Evolutionary conservation across 2,329 filamentous ascomycete species (phyloP).

Genomic region (Fusarium xyrophilum): DNA sequence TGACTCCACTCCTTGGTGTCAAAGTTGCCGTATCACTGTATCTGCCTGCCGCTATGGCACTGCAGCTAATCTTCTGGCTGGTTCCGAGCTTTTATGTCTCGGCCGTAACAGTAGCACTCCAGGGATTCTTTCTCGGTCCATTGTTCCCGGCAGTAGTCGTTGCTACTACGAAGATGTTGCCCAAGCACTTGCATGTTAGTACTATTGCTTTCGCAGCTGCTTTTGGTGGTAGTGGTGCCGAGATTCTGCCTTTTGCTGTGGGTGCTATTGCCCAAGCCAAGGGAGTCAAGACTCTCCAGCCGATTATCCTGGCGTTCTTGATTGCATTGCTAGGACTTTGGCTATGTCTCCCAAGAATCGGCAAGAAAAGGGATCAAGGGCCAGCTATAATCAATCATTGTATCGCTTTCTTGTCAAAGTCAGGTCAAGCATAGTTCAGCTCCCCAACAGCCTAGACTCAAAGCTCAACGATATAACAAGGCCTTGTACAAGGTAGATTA

Average conservation of each 20-base stretch:
- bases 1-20: slow-evolving; percentile 75
- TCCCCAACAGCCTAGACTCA: too few species aligned
- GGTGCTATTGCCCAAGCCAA: slow-evolving; percentile 68
- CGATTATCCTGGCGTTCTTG: slow-evolving; percentile 61
- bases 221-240: slow-evolving; percentile 75
- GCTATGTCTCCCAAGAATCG: slow-evolving; percentile 53
- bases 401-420: neutral
- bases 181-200: slow-evolving; percentile 75
- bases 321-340: slow-evolving; percentile 54
- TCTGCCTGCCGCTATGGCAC: slow-evolving; percentile 66
- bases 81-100: slow-evolving; percentile 80
- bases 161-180: slow-evolving; percentile 72
- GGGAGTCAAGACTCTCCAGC: slow-evolving; percentile 64
- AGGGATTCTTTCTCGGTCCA: slow-evolving; percentile 82
- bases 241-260: slow-evolving; percentile 69
- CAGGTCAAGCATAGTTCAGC: neutral
- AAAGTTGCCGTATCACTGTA: slow-evolving; percentile 68
- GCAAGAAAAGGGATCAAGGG: slow-evolving; percentile 49
- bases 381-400: too few species aligned
- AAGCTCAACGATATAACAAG: neutral
- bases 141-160: slow-evolving; percentile 77
- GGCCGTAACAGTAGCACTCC: slow-evolving; percentile 71
- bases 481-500: neutral
- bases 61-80: slow-evolving; percentile 81
- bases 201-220: slow-evolving; percentile 80